A percentile compares a stretch with the other conserved stretches of the same genome.
phyloP scores from a whole-genome alignment of 768 basidiomycete species.

The Tricholoma sp. region DNA sequence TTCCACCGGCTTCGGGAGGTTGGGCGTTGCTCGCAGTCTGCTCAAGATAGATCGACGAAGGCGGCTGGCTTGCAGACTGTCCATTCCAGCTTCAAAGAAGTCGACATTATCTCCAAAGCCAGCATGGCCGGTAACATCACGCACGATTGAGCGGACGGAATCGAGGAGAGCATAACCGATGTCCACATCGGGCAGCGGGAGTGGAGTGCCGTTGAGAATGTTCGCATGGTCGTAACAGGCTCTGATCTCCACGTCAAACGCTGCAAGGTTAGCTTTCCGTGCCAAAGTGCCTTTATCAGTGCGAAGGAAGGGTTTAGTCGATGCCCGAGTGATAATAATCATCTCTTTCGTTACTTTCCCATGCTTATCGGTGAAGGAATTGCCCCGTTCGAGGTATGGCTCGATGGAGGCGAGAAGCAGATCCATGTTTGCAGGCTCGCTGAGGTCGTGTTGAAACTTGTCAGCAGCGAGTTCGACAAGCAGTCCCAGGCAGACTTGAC shows the following conservation, averaged over 20 bases:
- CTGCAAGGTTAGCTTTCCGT: constrained; percentile 25
- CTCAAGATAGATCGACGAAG: constrained; percentile 26
- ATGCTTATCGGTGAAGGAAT: constrained; percentile 32
- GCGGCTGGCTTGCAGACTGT: constrained; percentile 33
- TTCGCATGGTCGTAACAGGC: constrained; percentile 26
- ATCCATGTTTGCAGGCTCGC: constrained; percentile 11
- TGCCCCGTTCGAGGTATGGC: constrained; percentile 28
- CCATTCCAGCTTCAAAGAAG: constrained; percentile 38
- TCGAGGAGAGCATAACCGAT: constrained; percentile 16
- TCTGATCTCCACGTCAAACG: constrained; percentile 30
- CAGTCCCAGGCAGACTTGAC: constrained; percentile 29
- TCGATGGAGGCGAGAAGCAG: constrained; percentile 21
- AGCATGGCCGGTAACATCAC: constrained; percentile 12
- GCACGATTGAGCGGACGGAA: constrained; percentile 19
- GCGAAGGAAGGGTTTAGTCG: constrained; percentile 25
- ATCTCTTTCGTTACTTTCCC: constrained; percentile 33
- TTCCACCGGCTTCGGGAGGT: constrained; percentile 12
- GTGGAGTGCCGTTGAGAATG: constrained; percentile 15
- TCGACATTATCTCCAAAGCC: constrained; percentile 22
- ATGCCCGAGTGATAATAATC: constrained; percentile 30
- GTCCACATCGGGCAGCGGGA: constrained; percentile 19
- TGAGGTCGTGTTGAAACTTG: constrained; percentile 10
- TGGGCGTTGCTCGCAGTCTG: constrained; percentile 19
- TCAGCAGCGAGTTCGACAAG: constrained; percentile 27
- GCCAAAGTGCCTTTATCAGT: constrained; percentile 35